A percentile compares a stretch with the other conserved stretches of the same genome.
Evolutionary conservation across 306 rosid genomes (phyloP).

Genomic region (Cicer bijugum): DNA sequence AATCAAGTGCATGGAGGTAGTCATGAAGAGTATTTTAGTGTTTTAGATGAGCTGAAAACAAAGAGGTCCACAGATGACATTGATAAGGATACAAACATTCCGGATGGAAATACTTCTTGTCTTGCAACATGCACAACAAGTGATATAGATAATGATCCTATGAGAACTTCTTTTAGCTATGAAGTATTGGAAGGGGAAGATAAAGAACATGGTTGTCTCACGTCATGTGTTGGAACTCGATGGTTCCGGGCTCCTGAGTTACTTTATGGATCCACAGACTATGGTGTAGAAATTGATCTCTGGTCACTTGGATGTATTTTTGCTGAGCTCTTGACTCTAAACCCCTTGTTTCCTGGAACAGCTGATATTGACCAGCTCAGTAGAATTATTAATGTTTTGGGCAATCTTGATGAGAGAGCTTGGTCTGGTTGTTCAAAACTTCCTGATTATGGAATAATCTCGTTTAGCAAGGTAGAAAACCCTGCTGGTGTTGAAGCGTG

Average conservation of each 20-base stretch:
- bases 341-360: slow-evolving; percentile 86
- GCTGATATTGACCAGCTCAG: slow-evolving; percentile 92
- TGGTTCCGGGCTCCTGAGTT: slow-evolving; percentile 98
- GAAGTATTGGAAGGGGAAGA: slow-evolving; percentile 64
- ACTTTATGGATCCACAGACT: slow-evolving; percentile 77
- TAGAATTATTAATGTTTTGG: slow-evolving; percentile 74
- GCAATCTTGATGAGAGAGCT: slow-evolving; percentile 79
- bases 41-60: slow-evolving; percentile 69
- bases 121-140: slow-evolving; percentile 82
- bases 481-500: slow-evolving; percentile 74
- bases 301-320: slow-evolving; percentile 97
- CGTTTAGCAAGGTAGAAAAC: slow-evolving; percentile 72
- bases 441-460: slow-evolving; percentile 79
- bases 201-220: slow-evolving; percentile 59
- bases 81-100: slow-evolving; percentile 58
- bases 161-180: slow-evolving; percentile 57
- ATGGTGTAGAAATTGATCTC: slow-evolving; percentile 83
- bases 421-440: slow-evolving; percentile 83
- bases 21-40: slow-evolving; percentile 70
- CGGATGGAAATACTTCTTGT: slow-evolving; percentile 79
- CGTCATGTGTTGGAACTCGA: slow-evolving; percentile 95
- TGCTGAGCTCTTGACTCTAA: slow-evolving; percentile 74
- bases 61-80: slow-evolving; percentile 50
- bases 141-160: slow-evolving; percentile 74
- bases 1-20: slow-evolving; percentile 51